Conservation (phyloP, 202 grass and related monocot species). For the Zizania palustris region DNA sequence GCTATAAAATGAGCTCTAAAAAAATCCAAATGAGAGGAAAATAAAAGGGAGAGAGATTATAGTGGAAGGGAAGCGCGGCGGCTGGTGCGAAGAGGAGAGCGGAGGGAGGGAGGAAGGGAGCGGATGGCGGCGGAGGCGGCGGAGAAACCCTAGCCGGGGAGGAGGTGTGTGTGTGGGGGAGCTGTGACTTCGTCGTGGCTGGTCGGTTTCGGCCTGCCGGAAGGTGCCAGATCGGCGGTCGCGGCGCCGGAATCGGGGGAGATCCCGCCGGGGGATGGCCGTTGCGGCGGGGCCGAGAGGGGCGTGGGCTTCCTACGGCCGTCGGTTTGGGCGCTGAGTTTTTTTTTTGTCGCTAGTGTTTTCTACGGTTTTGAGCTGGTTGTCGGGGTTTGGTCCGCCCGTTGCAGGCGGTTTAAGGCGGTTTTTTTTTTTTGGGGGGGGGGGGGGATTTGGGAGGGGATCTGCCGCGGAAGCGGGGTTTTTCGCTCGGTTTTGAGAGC, state of each 20-base stretch:
- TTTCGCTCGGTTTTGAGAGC: conserved; percentile 50
- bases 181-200: neutral
- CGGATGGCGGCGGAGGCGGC: conserved; percentile 16
- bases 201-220: conserved; percentile 39
- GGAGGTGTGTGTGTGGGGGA: neutral
- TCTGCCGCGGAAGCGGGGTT: conserved; percentile 48
- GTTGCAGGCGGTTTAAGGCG: conserved; percentile 13
- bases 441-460: conserved; percentile 53
- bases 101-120: conserved; percentile 20
- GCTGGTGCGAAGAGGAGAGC: conserved; percentile 15
- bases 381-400: neutral
- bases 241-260: conserved; percentile 49
- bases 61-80: conserved; percentile 42
- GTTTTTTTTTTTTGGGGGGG: no score
- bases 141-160: conserved; percentile 68
- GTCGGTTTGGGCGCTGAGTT: neutral
- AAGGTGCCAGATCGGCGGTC: conserved; percentile 52
- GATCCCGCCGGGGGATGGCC: conserved; percentile 45
- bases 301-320: conserved; percentile 27
- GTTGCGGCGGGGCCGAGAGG: neutral
- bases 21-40: conserved; percentile 45
- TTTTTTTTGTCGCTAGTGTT: neutral
- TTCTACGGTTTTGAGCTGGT: conserved; percentile 40
- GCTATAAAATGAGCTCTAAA: conserved; percentile 46
- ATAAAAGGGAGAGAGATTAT: conserved; percentile 46